These are phyloP conservation scores for Backusella circina DNA, from an alignment of 192 early-diverging fungal genomes.

Conservation along the genomic window DNA sequence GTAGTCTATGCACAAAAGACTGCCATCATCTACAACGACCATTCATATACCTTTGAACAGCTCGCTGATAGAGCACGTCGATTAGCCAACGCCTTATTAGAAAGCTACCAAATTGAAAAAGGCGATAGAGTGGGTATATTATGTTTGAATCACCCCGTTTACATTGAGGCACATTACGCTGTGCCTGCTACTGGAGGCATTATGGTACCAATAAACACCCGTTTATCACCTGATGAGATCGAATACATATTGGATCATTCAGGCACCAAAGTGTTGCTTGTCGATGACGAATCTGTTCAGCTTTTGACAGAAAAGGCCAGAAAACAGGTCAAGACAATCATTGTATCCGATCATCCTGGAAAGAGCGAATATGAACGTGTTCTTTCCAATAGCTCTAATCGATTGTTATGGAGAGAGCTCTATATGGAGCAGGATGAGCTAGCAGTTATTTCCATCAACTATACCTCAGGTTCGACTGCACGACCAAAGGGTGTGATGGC, in stretches of 20 bases:
- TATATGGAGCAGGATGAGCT: constrained; percentile 44
- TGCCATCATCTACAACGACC: constrained; percentile 41
- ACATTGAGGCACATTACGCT: constrained; percentile 60
- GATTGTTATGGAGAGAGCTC: constrained; percentile 35
- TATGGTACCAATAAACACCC: constrained; percentile 56
- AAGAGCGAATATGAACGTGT: constrained; percentile 49
- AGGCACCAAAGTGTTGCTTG: constrained; percentile 42
- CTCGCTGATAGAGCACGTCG: constrained; percentile 41
- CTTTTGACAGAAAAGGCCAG: constrained; percentile 18
- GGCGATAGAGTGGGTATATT: constrained; percentile 56
- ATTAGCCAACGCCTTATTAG: constrained; percentile 40
- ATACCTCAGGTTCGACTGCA: constrained; percentile 58
- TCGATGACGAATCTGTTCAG: constrained; percentile 39
- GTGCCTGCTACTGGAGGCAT: constrained; percentile 53
- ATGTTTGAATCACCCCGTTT: constrained; percentile 50
- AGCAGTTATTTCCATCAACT: constrained; percentile 49
- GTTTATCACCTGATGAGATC: constrained; percentile 47
- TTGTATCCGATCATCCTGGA: constrained; percentile 22
- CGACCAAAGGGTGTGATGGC: constrained; percentile 53
- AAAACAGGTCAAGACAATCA: not conserved
- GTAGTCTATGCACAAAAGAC: constrained; percentile 43
- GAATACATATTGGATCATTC: constrained; percentile 55
- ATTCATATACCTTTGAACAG: constrained; percentile 38
- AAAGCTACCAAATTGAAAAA: constrained; percentile 23
- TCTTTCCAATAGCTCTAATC: constrained; percentile 18